These are phyloP conservation scores for Apostasia ramifera DNA, from an alignment of 106 monocot genomes.

Conservation along the genomic window DNA sequence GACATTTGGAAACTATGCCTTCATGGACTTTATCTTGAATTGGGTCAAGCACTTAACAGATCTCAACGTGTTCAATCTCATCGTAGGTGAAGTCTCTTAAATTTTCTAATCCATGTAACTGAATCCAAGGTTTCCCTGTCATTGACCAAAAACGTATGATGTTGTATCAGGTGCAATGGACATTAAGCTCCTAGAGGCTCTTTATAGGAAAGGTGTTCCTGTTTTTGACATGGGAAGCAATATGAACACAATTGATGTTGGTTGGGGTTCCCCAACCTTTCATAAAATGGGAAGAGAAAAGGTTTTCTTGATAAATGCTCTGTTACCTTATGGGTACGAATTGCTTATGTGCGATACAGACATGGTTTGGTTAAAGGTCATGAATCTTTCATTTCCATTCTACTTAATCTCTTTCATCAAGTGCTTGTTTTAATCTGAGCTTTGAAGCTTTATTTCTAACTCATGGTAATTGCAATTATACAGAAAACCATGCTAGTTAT, in stretches of 20 bases:
- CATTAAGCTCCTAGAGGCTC: constrained; percentile 61
- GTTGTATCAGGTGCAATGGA: constrained; percentile 71
- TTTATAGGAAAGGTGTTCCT: constrained; percentile 93
- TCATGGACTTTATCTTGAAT: constrained; percentile 84
- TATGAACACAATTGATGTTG: constrained; percentile 76
- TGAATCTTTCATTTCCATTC: neutral
- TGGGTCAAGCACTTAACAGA: constrained; percentile 94
- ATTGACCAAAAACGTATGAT: neutral
- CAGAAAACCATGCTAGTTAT: no score
- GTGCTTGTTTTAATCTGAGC: neutral
- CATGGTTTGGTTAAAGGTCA: constrained; percentile 97
- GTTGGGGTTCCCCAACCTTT: constrained; percentile 88
- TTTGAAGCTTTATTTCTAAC: neutral
- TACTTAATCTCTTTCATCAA: neutral
- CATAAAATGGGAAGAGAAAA: constrained; percentile 98
- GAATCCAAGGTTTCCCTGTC: neutral
- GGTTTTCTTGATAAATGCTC: constrained; percentile 73
- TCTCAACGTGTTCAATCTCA: constrained; percentile 71
- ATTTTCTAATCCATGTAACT: neutral
- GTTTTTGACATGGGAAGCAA: constrained; percentile 93
- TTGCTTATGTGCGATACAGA: constrained; percentile 91
- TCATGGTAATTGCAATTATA: no score
- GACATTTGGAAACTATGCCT: constrained; percentile 94
- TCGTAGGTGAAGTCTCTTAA: constrained; percentile 58
- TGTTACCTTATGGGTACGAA: constrained; percentile 82